A percentile compares a stretch with the other conserved stretches of the same genome.
Evolutionary conservation across 306 rosid species (phyloP).

Genomic region (Vigna trinervia): DNA sequence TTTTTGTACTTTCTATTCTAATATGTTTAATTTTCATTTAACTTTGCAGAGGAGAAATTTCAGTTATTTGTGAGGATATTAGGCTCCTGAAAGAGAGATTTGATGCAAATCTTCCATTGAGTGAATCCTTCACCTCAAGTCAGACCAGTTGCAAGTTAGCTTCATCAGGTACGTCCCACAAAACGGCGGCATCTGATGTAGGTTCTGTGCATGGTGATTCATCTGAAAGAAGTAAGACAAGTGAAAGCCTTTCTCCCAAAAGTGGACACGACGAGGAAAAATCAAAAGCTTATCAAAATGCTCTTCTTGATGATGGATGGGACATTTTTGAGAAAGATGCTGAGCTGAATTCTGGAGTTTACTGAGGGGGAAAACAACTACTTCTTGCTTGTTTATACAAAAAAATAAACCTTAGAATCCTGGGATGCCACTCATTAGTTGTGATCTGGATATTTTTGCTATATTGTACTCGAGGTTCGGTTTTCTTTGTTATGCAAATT

Average conservation of each 20-base stretch:
- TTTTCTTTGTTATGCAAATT: slow-evolving; percentile 20
- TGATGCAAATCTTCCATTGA: slow-evolving; percentile 83
- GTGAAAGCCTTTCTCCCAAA: slow-evolving; percentile 39
- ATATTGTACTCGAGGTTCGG: slow-evolving; percentile 3
- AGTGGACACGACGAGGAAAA: slow-evolving; percentile 42
- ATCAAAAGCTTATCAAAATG: slow-evolving; percentile 47
- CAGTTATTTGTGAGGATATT: slow-evolving; percentile 82
- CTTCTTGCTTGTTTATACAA: slow-evolving; percentile 36
- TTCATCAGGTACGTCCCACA: slow-evolving; percentile 54
- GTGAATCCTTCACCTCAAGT: slow-evolving; percentile 79
- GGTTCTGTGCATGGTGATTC: slow-evolving; percentile 54
- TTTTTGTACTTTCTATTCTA: not conserved
- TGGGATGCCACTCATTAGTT: not conserved
- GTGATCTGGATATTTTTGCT: slow-evolving; percentile 30
- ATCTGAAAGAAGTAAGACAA: slow-evolving; percentile 37
- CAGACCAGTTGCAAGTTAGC: slow-evolving; percentile 86
- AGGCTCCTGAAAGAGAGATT: slow-evolving; percentile 80
- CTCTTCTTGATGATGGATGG: slow-evolving; percentile 79
- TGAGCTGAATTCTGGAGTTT: slow-evolving; percentile 34
- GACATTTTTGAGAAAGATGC: slow-evolving; percentile 58
- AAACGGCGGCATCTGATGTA: slow-evolving; percentile 39
- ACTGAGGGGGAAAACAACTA: not conserved
- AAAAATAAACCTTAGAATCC: slow-evolving; percentile 31
- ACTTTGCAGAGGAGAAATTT: slow-evolving; percentile 82
- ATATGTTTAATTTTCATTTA: slow-evolving; percentile 17